Evolutionary conservation across 345 rosid species (phyloP), one percentile per base, ranked within the genome.

Genomic region (Geranium rotundifolium): DNA sequence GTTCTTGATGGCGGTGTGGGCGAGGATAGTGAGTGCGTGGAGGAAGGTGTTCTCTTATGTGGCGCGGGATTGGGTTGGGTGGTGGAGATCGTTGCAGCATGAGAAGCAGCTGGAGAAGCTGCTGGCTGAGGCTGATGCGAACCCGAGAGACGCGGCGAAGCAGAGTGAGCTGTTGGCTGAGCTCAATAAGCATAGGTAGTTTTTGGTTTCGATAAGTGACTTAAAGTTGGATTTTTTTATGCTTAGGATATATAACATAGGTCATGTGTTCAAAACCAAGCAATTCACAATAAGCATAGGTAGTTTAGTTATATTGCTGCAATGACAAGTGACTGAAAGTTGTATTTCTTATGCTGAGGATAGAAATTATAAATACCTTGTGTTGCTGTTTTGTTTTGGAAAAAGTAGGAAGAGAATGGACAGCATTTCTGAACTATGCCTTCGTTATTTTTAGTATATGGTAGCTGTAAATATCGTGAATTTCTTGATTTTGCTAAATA

Each of bases 131-230:
- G 98, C 95, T 59, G 90, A 89, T 54, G 87, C 92, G 0, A 79
- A 90, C 67, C 99, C 96, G 4, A 85, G 81, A 69, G 96, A 90
- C 31, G 83, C 83, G 0, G 79, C 77, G 50, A 79, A 83, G 69
- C 91, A 93, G 65, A 78, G 73, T 34, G 87, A 86, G 69, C 74
- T 93, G 23, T 72, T 93, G 56, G 80, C 84, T 62, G 97, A 90
- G 80, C 97, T 93, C 71, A 90, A 88, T 52, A 93, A 85, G 78
- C 90, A 90, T 37, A 86, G 87, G 96, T 87, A 49, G 7, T 30
- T 17, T 14, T 16, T 18, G 46, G 27, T 23, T 23, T 23, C 2
- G 1, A 13, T 23, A 19, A 65, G 19, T 30, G 29, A 7, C 17
- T 55, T 7, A 18, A 27, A 17, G 19, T 23, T 23, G 27, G 27